Conservation (phyloP, 768 basidiomycete genomes). For the Rickenella mellea region DNA sequence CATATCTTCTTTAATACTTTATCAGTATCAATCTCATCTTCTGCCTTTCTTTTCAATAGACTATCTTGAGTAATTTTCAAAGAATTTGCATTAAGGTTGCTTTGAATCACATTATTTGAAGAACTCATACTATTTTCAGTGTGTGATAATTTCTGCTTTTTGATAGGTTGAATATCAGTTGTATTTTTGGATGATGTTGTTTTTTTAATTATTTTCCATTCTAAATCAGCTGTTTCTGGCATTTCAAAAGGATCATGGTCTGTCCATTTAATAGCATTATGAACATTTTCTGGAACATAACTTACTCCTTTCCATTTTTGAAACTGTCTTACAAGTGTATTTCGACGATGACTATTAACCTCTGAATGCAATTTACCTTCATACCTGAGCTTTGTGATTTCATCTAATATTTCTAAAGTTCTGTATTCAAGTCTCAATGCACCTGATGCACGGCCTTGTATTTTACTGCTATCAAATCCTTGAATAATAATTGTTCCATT, state of each 20-base stretch:
- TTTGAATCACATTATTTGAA: too few species aligned
- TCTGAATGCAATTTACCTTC: slow-evolving; percentile 8
- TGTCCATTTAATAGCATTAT: slow-evolving; percentile 8
- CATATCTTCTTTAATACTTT: too few species aligned
- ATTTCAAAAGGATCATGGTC: slow-evolving; percentile 9
- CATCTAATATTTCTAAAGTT: slow-evolving; percentile 25
- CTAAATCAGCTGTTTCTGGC: background rate
- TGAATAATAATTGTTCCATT: slow-evolving; percentile 21
- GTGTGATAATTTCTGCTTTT: too few species aligned
- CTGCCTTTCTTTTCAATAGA: too few species aligned
- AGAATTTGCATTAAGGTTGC: too few species aligned
- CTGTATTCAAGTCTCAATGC: slow-evolving; percentile 23
- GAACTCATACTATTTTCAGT: too few species aligned
- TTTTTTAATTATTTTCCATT: too few species aligned
- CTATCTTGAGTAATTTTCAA: too few species aligned
- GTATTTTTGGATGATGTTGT: too few species aligned
- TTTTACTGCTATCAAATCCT: slow-evolving; percentile 14
- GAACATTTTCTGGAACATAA: slow-evolving; percentile 13
- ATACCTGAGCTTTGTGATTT: slow-evolving; percentile 20
- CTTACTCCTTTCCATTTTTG: slow-evolving; percentile 10
- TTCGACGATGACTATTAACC: slow-evolving; percentile 11
- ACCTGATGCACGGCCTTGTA: slow-evolving; percentile 18
- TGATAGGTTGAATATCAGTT: too few species aligned
- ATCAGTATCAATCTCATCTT: too few species aligned
- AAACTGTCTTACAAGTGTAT: slow-evolving; percentile 15